Percentiles rank a stretch among this genome's conserved stretches.
Conservation (phyloP, 805 yeast genomes). For the Lipomyces yamadae region DNA sequence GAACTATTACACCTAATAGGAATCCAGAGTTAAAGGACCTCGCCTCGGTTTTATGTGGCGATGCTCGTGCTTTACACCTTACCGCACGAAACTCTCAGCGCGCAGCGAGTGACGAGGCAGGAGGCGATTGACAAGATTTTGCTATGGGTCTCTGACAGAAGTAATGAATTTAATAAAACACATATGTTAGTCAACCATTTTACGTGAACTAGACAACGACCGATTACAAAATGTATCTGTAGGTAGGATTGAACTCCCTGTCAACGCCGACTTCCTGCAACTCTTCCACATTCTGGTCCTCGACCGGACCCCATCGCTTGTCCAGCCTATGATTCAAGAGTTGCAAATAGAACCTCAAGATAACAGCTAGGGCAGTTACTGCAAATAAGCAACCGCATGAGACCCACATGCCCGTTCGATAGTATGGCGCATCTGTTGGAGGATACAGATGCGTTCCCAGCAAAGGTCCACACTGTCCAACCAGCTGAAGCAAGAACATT, state of each 20-base stretch:
- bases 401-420: conserved; percentile 37
- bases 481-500: conserved; percentile 36
- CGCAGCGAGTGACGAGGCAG: no score
- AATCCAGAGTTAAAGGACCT: no score
- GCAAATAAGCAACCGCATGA: conserved; percentile 34
- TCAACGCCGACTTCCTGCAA: conserved; percentile 10
- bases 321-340: conserved; percentile 5
- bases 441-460: conserved; percentile 41
- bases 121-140: no score
- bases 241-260: conserved; percentile 13
- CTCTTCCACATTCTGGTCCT: conserved; percentile 1
- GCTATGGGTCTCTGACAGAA: no score
- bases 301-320: conserved; percentile 13
- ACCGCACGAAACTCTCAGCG: no score
- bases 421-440: conserved; percentile 32
- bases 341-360: background rate
- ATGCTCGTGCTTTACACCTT: no score
- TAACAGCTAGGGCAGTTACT: conserved; percentile 29
- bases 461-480: conserved; percentile 41
- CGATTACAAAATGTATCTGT: conserved; percentile 4
- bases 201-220: background rate
- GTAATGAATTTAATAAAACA: no score
- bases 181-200: no score
- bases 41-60: no score
- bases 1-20: no score